Evolutionary conservation across 352 stramenopile species (phyloP).

Genomic region (Globisporangium spinosum): DNA sequence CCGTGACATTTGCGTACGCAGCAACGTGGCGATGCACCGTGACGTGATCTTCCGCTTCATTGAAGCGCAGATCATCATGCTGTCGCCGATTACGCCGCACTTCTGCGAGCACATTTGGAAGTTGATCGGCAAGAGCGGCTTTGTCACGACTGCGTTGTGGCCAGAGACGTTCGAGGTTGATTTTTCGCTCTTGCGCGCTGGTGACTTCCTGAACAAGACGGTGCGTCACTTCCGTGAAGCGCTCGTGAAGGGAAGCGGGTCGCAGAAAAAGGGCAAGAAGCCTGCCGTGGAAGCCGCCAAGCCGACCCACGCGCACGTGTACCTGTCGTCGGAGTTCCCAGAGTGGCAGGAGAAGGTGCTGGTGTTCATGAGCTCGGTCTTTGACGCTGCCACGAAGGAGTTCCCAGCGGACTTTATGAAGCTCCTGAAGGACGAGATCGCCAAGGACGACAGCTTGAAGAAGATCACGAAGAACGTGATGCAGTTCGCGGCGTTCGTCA

Average conservation of each 20-base stretch:
- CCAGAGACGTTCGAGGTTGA: constrained; percentile 85
- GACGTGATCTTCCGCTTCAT: constrained; percentile 93
- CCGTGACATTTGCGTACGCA: constrained; percentile 91
- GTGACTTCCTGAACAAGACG: constrained; percentile 91
- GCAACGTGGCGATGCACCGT: constrained; percentile 88
- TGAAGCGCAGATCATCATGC: constrained; percentile 91
- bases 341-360: constrained; percentile 86
- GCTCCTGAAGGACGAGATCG: constrained; percentile 74
- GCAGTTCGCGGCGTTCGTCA: constrained; percentile 96
- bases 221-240: constrained; percentile 90
- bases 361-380: constrained; percentile 70
- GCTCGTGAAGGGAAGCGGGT: constrained; percentile 60
- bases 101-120: constrained; percentile 93
- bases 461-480: constrained; percentile 94
- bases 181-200: constrained; percentile 89
- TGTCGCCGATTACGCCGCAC: constrained; percentile 96
- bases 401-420: constrained; percentile 88
- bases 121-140: constrained; percentile 88
- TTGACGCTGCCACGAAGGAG: constrained; percentile 53
- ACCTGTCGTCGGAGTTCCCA: constrained; percentile 81
- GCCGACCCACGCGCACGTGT: constrained; percentile 83
- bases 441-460: constrained; percentile 77
- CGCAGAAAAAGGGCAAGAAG: constrained; percentile 90
- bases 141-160: constrained; percentile 90
- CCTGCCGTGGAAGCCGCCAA: constrained; percentile 85